Base-by-base conservation (phyloP, 2,329 filamentous ascomycete species). In the Curvularia sp. region DNA sequence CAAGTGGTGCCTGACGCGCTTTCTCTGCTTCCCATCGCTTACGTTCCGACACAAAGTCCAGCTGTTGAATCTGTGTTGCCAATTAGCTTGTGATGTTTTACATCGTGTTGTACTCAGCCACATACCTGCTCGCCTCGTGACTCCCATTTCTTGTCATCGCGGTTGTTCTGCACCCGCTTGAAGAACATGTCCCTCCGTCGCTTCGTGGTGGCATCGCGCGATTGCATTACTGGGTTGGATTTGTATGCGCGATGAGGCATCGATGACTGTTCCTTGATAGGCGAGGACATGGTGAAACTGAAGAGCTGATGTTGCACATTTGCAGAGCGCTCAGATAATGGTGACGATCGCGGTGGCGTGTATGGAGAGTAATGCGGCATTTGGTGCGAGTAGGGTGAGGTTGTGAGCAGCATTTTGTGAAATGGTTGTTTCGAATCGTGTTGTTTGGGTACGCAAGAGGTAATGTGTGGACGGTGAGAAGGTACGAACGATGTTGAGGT, bases 161-260 rank as follows among this genome's bases (percentile, higher is more conserved):
- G 69, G 2, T 70, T 70, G 42, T 77, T 77, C 50, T 78, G 71
- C 10, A 84, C 79, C 53, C 79, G 89, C 70, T 87, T 86, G 58
- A 94, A 78, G 67, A 94, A 94, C 55, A 89, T 79, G 31, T 85
- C 84, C 47, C 90, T 81, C 57, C 91, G 80, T 53, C 84, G 81
- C 71, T 91, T 88, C 55, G 87, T 85, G 0, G 82, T 81, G 18
- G 85, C 86, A 71, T 92, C 79, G 50, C 86, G 82, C 60, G 79
- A 84, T 63, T 85, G 84, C 18, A 88, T 77, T 6, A 89, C 68
- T 0, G 88, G 89, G 61, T 89, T 91, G 35, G 83, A 81, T 60
- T 89, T 89, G 53, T 82, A 78, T 13, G 81, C 79, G 47, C 74
- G 74, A 49, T 75, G 70, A 1, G 65, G 51, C 15, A 62, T 60